Conservation (phyloP, 225 moss, liverwort and hornwort species). For the Pseudoscleropodium purum region DNA sequence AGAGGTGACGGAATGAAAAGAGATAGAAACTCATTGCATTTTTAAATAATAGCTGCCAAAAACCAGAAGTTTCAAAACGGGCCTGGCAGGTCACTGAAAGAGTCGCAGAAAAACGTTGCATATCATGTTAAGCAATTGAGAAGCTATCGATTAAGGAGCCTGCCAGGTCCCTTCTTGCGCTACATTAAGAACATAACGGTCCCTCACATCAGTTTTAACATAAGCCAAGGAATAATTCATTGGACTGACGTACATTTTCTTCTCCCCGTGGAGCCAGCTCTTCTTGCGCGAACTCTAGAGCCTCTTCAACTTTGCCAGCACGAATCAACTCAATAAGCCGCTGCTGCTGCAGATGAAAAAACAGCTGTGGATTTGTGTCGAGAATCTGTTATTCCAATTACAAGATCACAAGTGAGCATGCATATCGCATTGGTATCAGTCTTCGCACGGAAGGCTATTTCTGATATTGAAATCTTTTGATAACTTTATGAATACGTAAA, state of each 20-base stretch:
- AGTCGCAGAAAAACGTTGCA: neutral
- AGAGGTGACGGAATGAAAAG: neutral
- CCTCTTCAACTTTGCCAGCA: slow-evolving; percentile 88
- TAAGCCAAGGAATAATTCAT: neutral
- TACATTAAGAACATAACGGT: slow-evolving; percentile 30
- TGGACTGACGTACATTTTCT: slow-evolving; percentile 64
- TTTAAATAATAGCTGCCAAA: neutral
- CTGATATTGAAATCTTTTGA: neutral
- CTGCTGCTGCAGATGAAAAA: slow-evolving; percentile 95
- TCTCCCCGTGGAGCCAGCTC: slow-evolving; percentile 90
- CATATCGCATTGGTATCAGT: neutral
- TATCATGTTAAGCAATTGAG: neutral
- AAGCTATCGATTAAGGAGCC: neutral
- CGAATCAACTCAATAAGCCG: slow-evolving; percentile 90
- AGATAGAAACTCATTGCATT: neutral
- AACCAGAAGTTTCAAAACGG: neutral
- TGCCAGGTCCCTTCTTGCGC: neutral
- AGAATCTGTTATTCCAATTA: slow-evolving; percentile 58
- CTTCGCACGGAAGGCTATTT: neutral
- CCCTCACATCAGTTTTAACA: slow-evolving; percentile 35
- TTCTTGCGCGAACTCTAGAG: slow-evolving; percentile 89
- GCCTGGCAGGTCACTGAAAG: neutral
- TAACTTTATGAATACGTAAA: neutral
- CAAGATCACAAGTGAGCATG: neutral
- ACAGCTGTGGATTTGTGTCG: slow-evolving; percentile 90